Evolutionary conservation across 2,329 filamentous ascomycete genomes (phyloP).

Genomic region (Helminthosporium solani): DNA sequence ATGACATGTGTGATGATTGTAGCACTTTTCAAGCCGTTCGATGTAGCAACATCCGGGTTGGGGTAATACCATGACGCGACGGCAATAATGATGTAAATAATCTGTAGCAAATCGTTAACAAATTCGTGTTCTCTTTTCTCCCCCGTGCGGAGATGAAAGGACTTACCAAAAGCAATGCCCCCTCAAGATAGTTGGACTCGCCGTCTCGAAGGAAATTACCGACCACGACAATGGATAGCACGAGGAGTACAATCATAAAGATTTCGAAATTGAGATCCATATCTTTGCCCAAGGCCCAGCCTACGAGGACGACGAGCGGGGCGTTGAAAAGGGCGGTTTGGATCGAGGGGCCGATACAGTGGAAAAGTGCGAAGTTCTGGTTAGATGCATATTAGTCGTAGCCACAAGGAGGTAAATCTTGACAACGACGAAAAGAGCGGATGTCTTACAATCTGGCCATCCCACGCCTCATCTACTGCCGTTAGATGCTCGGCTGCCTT

Average conservation of each 20-base stretch:
- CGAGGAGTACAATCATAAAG: slow-evolving; percentile 79
- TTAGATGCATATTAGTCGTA: neutral
- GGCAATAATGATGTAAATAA: slow-evolving; percentile 65
- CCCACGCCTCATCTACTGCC: slow-evolving; percentile 80
- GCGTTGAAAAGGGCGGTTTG: slow-evolving; percentile 89
- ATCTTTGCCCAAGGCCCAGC: slow-evolving; percentile 69
- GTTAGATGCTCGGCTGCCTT: slow-evolving; percentile 86
- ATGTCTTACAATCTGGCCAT: slow-evolving; percentile 69
- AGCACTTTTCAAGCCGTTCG: slow-evolving; percentile 22
- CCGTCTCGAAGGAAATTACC: slow-evolving; percentile 85
- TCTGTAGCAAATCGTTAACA: slow-evolving; percentile 23
- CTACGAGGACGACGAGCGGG: slow-evolving; percentile 78
- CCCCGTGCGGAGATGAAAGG: neutral
- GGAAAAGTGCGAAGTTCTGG: slow-evolving; percentile 75
- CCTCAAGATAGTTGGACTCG: slow-evolving; percentile 89
- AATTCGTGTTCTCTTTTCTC: neutral
- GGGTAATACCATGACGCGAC: slow-evolving; percentile 64
- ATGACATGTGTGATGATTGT: neutral
- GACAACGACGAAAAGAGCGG: no score
- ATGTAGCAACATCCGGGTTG: slow-evolving; percentile 42
- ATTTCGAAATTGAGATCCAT: slow-evolving; percentile 86
- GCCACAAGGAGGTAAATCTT: neutral
- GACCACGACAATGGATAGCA: slow-evolving; percentile 82
- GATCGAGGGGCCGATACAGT: slow-evolving; percentile 82
- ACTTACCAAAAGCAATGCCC: slow-evolving; percentile 66